Conservation (phyloP, 768 basidiomycete species). For the Leccinum boreale region DNA sequence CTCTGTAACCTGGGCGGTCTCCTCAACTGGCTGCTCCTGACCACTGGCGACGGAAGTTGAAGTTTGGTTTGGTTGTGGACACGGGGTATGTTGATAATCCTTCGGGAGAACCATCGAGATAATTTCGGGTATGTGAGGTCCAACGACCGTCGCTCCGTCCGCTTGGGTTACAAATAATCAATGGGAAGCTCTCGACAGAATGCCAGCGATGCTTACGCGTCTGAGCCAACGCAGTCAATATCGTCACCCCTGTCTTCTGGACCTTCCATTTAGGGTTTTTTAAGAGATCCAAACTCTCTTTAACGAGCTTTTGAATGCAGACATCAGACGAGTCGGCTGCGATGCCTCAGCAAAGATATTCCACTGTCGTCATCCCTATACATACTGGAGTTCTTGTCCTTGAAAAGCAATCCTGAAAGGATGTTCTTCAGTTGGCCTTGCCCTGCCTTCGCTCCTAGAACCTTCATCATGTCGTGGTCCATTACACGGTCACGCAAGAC, state of each 20-base stretch:
- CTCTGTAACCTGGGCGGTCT: too few relatives aligned
- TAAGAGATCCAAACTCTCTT: constrained; percentile 6
- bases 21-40: too few relatives aligned
- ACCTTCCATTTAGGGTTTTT: constrained; percentile 4
- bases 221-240: constrained; percentile 19
- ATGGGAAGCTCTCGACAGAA: background rate
- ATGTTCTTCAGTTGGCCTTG: constrained; percentile 12
- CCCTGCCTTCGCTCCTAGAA: constrained; percentile 14
- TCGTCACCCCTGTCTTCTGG: constrained; percentile 22
- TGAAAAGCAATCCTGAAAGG: constrained; percentile 19
- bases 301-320: constrained; percentile 6
- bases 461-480: constrained; percentile 12
- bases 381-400: constrained; percentile 10
- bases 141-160: background rate
- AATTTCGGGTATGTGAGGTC: background rate
- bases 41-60: background rate
- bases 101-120: background rate
- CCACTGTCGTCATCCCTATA: too few relatives aligned
- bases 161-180: background rate
- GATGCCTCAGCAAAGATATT: too few relatives aligned
- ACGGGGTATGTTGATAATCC: background rate
- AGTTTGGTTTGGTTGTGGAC: background rate
- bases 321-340: background rate
- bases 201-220: constrained; percentile 8
- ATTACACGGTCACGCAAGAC: constrained; percentile 13